A percentile compares a stretch with the other conserved stretches of the same genome.
Conservation (phyloP, 1,284 basidiomycete genomes). For the Naganishia sp. region DNA sequence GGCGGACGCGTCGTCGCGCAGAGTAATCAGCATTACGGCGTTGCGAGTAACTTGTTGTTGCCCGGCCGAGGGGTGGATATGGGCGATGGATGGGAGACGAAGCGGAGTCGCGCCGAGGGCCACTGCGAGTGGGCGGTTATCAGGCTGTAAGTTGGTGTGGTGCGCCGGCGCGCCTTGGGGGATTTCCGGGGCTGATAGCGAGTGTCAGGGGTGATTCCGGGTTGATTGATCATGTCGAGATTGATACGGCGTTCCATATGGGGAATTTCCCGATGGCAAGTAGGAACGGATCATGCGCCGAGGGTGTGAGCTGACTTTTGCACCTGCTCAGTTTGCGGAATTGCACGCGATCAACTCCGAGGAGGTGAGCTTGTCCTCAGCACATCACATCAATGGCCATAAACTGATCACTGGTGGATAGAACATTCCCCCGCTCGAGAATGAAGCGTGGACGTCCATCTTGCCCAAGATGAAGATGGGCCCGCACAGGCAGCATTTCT, state of each 20-base stretch:
- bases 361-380: constrained; percentile 1
- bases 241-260: constrained; percentile 94
- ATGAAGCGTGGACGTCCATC: constrained; percentile 68
- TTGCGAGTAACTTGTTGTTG: constrained; percentile 84
- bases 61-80: constrained; percentile 89
- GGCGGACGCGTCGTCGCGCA: constrained; percentile 66
- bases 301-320: too few relatives aligned
- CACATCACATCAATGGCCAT: not conserved
- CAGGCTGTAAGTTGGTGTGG: constrained; percentile 65
- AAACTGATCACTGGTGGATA: constrained; percentile 27
- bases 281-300: constrained; percentile 2
- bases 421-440: constrained; percentile 53
- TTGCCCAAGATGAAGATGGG: constrained; percentile 78
- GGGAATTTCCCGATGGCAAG: constrained; percentile 88
- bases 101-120: constrained; percentile 73
- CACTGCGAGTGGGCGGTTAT: constrained; percentile 91
- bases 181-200: not conserved
- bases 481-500: constrained; percentile 85
- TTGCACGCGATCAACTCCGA: constrained; percentile 64
- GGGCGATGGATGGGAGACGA: constrained; percentile 99
- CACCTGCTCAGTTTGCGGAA: constrained; percentile 56
- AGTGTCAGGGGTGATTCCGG: constrained; percentile 65
- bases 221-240: constrained; percentile 73
- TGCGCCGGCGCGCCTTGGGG: too few relatives aligned
- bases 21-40: constrained; percentile 89